Percentiles rank a stretch among this genome's conserved stretches.
Evolutionary conservation across 345 rosid genomes (phyloP).

Genomic region (Hypericum androsaemum): DNA sequence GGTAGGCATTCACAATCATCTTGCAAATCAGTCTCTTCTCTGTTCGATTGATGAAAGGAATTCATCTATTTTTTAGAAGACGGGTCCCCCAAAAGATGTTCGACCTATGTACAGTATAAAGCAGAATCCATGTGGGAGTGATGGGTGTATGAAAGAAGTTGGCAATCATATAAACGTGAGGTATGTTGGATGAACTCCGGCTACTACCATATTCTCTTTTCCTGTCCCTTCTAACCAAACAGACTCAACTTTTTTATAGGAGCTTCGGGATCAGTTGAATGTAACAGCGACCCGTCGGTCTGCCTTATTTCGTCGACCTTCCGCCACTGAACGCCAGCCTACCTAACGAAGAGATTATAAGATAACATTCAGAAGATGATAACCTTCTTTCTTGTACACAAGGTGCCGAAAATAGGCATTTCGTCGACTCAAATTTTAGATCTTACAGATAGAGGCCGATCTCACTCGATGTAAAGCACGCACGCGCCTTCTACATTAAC

Average conservation of each 20-base stretch:
- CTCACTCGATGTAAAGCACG: no score
- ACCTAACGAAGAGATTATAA: no score
- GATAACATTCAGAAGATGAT: no score
- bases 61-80: constrained; percentile 15
- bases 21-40: not conserved
- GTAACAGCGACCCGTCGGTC: constrained; percentile 5
- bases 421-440: no score
- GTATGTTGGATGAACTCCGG: constrained; percentile 19
- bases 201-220: not conserved
- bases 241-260: constrained; percentile 22
- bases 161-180: constrained; percentile 30
- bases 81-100: constrained; percentile 27
- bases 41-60: not conserved
- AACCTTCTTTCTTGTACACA: no score
- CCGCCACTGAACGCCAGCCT: no score
- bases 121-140: constrained; percentile 27
- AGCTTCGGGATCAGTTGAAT: constrained; percentile 50
- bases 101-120: constrained; percentile 24
- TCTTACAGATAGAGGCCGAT: no score
- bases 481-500: no score
- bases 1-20: constrained; percentile 17
- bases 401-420: no score
- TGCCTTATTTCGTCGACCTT: no score
- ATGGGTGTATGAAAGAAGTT: constrained; percentile 26
- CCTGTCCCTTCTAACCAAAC: not conserved